Conservation (phyloP, 257 asterid species). For the Asclepias syriaca region DNA sequence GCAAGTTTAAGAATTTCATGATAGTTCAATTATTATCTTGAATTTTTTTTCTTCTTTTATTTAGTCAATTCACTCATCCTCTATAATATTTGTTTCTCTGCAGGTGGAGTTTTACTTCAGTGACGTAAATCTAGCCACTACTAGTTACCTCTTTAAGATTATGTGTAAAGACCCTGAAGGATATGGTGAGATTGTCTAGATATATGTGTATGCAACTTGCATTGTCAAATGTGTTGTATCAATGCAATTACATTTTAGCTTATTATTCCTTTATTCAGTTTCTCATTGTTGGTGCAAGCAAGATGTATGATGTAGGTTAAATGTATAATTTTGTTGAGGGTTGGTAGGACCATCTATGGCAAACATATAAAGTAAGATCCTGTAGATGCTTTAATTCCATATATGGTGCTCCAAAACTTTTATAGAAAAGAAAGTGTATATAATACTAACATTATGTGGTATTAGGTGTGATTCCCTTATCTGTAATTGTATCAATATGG, state of each 20-base stretch:
- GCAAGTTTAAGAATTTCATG: background rate
- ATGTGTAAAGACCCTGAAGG: conserved; percentile 86
- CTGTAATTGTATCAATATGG: background rate
- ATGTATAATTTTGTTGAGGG: background rate
- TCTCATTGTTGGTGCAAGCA: background rate
- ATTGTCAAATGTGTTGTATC: background rate
- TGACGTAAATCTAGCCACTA: conserved; percentile 88
- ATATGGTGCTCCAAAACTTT: background rate
- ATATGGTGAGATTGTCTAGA: conserved; percentile 51
- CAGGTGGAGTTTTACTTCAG: conserved; percentile 95
- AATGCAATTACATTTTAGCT: background rate
- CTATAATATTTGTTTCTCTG: conserved; percentile 7
- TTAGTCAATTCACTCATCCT: background rate
- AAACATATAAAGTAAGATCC: background rate
- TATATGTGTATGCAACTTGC: conserved; percentile 11
- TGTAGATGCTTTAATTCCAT: background rate
- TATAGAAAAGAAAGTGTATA: background rate
- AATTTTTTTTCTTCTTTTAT: background rate
- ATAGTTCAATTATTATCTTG: background rate
- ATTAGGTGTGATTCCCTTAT: background rate
- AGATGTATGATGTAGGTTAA: background rate
- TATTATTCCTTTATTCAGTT: background rate
- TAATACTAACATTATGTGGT: background rate
- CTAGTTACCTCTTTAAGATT: conserved; percentile 63
- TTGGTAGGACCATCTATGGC: background rate